Evolutionary conservation across 2,329 filamentous ascomycete genomes (phyloP), one percentile per base, ranked within the genome.

Genomic region (Penicillium hesseltinei): DNA sequence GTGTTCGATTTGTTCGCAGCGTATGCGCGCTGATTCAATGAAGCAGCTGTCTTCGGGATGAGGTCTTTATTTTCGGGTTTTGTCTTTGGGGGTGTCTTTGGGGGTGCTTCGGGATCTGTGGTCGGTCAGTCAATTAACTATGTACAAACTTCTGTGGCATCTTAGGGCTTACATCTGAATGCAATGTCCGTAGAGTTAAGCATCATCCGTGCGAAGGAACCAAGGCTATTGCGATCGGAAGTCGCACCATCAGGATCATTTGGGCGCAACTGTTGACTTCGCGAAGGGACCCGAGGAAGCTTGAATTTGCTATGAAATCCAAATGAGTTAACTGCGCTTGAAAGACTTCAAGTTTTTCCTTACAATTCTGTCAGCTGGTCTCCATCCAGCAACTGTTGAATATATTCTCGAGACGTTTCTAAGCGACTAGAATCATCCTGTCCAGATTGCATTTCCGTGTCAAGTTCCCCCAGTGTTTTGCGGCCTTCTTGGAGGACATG

Each of bases 361-460:
- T 67, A 78, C 76, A 77, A 77, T 66, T 78, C 72, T 6, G 76
- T 77, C 62, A 77, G 78, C 59, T 87, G 86, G n/a, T 87, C 83
- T 2, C 86, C 83, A 68, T 87, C 86, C 55, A 97, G 75, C 40
- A 96, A 82, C 61, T 87, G 85, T 56, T 90, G 84, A 31, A 97
- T 80, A 71, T 93, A 87, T 65, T 88, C 83, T 45, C 92, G 80
- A 11, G 87, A 88, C 65, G 88, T 85, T 65, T 90, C 87, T 46
- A 92, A 78, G 62, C 85, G 84, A 69, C 84, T 83, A 21, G 89
- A 87, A 45, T 75, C 71, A 46, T 71, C 69, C 31, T 81, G 81
- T 43, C 83, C 81, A 47, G 84, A 82, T 40, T 80, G 76, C 58
- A 88, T 86, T 71, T 93, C 90, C 62, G 81, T 80, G 69, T 94